Evolutionary conservation across 2,329 filamentous ascomycete species (phyloP).

Genomic region (Colletotrichum endophyticum): DNA sequence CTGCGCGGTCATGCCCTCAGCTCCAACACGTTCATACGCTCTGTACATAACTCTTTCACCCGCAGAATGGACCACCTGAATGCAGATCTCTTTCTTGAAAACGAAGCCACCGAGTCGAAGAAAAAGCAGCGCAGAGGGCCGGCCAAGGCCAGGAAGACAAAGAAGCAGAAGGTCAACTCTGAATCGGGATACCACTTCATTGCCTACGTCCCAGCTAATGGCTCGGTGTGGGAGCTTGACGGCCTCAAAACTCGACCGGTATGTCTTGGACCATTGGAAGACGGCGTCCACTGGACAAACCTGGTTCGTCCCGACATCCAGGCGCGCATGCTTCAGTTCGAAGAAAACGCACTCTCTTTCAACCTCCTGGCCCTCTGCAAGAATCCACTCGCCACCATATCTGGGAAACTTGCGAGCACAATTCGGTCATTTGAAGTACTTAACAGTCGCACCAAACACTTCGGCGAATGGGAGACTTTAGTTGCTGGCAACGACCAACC

Average conservation of each 20-base stretch:
- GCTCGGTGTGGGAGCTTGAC: slow-evolving; percentile 85
- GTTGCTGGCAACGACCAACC: slow-evolving; percentile 9
- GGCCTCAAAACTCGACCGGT: slow-evolving; percentile 77
- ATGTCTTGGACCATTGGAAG: slow-evolving; percentile 55
- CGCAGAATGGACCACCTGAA: slow-evolving; percentile 78
- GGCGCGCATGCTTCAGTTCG: slow-evolving; percentile 69
- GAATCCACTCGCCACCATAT: slow-evolving; percentile 62
- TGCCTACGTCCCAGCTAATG: slow-evolving; percentile 80
- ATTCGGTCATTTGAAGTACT: slow-evolving; percentile 44
- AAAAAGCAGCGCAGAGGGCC: slow-evolving; percentile 38
- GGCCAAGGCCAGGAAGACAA: slow-evolving; percentile 39
- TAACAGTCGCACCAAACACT: slow-evolving; percentile 39
- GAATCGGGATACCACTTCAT: slow-evolving; percentile 86
- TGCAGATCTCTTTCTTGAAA: slow-evolving; percentile 69
- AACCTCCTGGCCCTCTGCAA: slow-evolving; percentile 77
- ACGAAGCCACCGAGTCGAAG: slow-evolving; percentile 52
- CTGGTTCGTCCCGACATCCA: slow-evolving; percentile 69
- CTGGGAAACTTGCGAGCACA: slow-evolving; percentile 48
- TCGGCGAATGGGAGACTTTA: neutral
- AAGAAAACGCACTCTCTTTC: slow-evolving; percentile 72
- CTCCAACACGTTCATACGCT: slow-evolving; percentile 76
- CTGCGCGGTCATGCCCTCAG: slow-evolving; percentile 78
- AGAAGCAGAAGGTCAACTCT: slow-evolving; percentile 47
- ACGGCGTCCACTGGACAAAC: slow-evolving; percentile 65
- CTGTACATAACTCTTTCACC: slow-evolving; percentile 87